Conservation (phyloP, 2,329 filamentous ascomycete species). For the Didymella exigua region DNA sequence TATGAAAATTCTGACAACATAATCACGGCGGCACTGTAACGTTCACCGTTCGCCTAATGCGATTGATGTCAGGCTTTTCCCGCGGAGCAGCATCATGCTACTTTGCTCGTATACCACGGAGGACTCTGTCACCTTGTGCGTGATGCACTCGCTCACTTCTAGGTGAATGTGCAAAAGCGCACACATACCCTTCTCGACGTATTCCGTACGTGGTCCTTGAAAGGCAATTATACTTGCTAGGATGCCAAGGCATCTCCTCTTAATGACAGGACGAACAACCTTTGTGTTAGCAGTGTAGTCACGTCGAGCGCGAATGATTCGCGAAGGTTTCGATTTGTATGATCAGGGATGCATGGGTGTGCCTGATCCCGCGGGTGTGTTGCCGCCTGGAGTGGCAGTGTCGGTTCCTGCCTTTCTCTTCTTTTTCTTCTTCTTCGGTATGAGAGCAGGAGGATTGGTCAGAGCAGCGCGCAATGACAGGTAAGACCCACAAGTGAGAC, state of each 20-base stretch:
- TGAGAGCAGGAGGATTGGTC: slow-evolving; percentile 43
- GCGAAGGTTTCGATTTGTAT: background rate
- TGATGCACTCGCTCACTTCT: background rate
- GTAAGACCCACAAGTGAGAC: slow-evolving; percentile 48
- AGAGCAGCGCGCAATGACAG: slow-evolving; percentile 44
- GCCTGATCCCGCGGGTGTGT: slow-evolving; percentile 39
- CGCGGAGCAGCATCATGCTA: background rate
- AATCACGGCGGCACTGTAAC: background rate
- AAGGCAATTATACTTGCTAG: background rate
- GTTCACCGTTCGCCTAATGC: background rate
- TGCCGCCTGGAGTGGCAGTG: slow-evolving; percentile 42
- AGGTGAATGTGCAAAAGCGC: background rate
- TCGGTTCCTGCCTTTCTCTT: slow-evolving; percentile 44
- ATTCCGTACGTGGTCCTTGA: background rate
- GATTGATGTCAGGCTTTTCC: background rate
- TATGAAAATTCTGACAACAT: background rate
- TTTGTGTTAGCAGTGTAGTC: background rate
- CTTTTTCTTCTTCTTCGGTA: slow-evolving; percentile 49
- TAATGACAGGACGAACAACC: background rate
- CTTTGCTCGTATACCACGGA: background rate
- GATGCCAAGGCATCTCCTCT: background rate
- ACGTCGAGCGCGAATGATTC: background rate
- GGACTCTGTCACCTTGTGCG: background rate
- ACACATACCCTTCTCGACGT: background rate
- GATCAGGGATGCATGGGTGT: slow-evolving; percentile 44